These are phyloP conservation scores for Chimonanthus praecox DNA, from an alignment of 164 flowering plant genomes.

Conservation along the genomic window DNA sequence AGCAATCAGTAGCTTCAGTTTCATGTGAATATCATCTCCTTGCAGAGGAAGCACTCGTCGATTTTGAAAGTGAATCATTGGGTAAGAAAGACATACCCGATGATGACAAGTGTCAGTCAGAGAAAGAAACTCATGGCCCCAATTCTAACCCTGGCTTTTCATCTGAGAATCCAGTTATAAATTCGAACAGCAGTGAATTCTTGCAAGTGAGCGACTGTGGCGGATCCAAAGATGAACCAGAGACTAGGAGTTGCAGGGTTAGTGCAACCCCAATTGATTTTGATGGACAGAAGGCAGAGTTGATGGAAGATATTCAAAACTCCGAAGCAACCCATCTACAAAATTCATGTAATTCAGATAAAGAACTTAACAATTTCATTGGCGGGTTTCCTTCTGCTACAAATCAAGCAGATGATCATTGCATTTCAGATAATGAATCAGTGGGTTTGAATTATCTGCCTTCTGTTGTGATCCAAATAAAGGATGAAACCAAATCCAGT, in stretches of 20 bases:
- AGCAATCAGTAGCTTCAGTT: background rate
- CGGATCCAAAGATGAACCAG: conserved; percentile 11
- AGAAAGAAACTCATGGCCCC: background rate
- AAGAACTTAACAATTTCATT: background rate
- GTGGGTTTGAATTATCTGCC: background rate
- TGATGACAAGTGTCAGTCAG: conserved; percentile 1
- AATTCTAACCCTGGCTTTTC: background rate
- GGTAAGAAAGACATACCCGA: background rate
- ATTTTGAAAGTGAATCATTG: conserved; percentile 3
- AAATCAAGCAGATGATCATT: background rate
- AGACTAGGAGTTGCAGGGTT: background rate
- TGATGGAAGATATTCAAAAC: background rate
- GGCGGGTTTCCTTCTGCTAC: background rate
- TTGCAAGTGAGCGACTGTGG: conserved; percentile 20
- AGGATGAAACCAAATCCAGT: background rate
- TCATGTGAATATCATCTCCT: background rate
- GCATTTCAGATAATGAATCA: background rate
- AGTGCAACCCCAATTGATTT: background rate
- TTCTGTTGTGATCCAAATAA: background rate
- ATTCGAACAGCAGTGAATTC: conserved; percentile 2
- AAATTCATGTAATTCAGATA: background rate
- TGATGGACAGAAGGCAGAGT: background rate
- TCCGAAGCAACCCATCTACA: background rate
- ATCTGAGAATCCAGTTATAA: conserved; percentile 1
- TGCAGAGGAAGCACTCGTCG: background rate